A percentile compares a stretch with the other conserved stretches of the same genome.
Conservation (phyloP, 441 rosid species). For the Brassica balearica region DNA sequence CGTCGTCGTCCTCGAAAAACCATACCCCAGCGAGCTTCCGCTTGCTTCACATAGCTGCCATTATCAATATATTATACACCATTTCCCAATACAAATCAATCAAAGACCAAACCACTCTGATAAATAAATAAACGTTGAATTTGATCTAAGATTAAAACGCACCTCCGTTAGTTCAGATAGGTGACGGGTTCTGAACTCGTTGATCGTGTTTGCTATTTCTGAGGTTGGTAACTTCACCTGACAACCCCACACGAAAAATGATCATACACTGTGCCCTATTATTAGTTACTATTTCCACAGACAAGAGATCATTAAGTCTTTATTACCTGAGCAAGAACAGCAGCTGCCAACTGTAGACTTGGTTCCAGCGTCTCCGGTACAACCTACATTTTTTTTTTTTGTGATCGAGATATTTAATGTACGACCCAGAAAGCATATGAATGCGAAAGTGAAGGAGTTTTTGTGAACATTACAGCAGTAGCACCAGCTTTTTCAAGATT, state of each 20-base stretch:
- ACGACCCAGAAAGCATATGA: background rate
- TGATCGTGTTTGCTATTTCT: constrained; percentile 90
- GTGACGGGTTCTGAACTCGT: constrained; percentile 92
- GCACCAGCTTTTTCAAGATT: constrained; percentile 98
- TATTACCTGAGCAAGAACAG: constrained; percentile 95
- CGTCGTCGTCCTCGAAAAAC: constrained; percentile 64
- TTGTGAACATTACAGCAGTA: constrained; percentile 73
- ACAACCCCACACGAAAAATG: background rate
- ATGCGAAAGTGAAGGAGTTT: constrained; percentile 25
- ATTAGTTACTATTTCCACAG: background rate
- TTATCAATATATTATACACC: constrained; percentile 12
- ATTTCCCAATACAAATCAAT: constrained; percentile 5
- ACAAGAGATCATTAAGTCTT: constrained; percentile 4
- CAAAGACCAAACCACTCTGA: constrained; percentile 1
- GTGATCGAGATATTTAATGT: constrained; percentile 5
- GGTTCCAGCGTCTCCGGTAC: constrained; percentile 99
- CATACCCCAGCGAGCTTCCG: constrained; percentile 95
- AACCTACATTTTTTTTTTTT: constrained; percentile 56
- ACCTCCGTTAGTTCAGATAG: constrained; percentile 95
- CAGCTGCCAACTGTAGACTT: constrained; percentile 97
- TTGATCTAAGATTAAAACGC: background rate
- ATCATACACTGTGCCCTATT: background rate
- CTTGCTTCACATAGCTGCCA: constrained; percentile 82
- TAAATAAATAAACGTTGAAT: no score
- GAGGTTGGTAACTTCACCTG: constrained; percentile 90